Evolutionary conservation across 352 stramenopile species (phyloP), one percentile per base, ranked within the genome.

Genomic region (Phytophthora macrochlamydospora): DNA sequence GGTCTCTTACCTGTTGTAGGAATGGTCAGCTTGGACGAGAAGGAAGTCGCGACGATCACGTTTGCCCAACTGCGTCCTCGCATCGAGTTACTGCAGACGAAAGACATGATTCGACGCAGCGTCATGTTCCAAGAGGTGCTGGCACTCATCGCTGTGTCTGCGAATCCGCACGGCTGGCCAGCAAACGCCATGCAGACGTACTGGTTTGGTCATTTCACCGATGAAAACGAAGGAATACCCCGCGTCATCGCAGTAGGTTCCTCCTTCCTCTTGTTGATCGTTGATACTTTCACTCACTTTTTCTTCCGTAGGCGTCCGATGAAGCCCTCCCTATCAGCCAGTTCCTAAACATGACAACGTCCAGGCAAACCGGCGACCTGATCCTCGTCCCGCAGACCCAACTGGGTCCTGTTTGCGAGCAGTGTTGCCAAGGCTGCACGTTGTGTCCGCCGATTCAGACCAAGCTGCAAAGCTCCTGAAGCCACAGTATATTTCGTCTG

Each of bases 351-450:
- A 92, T 90, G 84, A 79, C 62, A 5, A 92, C 81, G 37, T 88
- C 80, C 49, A 87, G 83, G 67, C 72, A 79, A 67, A 90, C 75
- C 1, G 82, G 83, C 12, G 86, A 92, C 59, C 68, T 94, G 32
- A 82, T 92, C 31, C 54, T 94, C 24, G 75, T 94, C 45, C 86
- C 84, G 2, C 86, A 94, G 69, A 94, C 82, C n/a, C 86, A 94
- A 54, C 74, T 94, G 24, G 83, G 86, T 0, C 82, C 84, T 14
- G 79, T 88, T 35, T 94, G 86, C 55, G 75, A 91, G 53, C 59
- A 79, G 44, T 92, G 83, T 54, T 94, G 83, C 51, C 61, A 83
- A 55, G 79, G 83, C 33, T 91, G 85, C 53, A 32, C 29, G n/a
- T 61, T 60, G 45, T 94, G 85, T 9, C 70, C 73, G 14, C 58